Percentiles rank a stretch among this genome's conserved stretches.
These are phyloP conservation scores for Trametes punicea DNA, from an alignment of 768 basidiomycete species.

Conservation along the genomic window DNA sequence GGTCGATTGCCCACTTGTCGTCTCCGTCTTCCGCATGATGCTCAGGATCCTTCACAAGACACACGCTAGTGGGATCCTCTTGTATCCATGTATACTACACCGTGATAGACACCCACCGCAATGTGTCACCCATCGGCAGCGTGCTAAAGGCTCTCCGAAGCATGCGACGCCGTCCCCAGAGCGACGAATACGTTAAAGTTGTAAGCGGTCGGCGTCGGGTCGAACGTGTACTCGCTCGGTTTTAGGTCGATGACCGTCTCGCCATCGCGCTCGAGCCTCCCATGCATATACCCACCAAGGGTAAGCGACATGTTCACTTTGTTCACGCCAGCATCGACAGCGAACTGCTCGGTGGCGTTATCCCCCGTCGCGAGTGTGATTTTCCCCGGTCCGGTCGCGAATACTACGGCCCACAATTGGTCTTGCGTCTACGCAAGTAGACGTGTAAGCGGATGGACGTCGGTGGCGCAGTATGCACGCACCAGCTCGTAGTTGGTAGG, in stretches of 20 bases:
- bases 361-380: slow-evolving; percentile 48
- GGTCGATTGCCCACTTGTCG: too few species aligned
- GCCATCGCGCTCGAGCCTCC: slow-evolving; percentile 49
- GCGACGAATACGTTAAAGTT: slow-evolving; percentile 66
- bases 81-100: too few species aligned
- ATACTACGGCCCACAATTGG: slow-evolving; percentile 63
- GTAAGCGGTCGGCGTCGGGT: slow-evolving; percentile 37
- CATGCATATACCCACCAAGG: slow-evolving; percentile 52
- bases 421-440: slow-evolving; percentile 36
- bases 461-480: slow-evolving; percentile 18
- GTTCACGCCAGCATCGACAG: slow-evolving; percentile 49
- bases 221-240: slow-evolving; percentile 41
- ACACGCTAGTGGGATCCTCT: too few species aligned
- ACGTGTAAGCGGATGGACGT: background rate
- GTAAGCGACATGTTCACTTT: slow-evolving; percentile 57
- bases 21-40: too few species aligned
- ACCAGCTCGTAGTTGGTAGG: slow-evolving; percentile 54
- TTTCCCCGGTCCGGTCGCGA: slow-evolving; percentile 48
- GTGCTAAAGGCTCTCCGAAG: too few species aligned
- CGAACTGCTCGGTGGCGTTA: slow-evolving; percentile 35
- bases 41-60: too few species aligned
- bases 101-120: too few species aligned
- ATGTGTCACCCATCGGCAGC: too few species aligned
- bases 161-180: background rate
- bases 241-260: slow-evolving; percentile 47